Percentiles rank a stretch among this genome's conserved stretches.
Conservation (phyloP, 306 rosid genomes). For the Dicorynia guianensis region DNA sequence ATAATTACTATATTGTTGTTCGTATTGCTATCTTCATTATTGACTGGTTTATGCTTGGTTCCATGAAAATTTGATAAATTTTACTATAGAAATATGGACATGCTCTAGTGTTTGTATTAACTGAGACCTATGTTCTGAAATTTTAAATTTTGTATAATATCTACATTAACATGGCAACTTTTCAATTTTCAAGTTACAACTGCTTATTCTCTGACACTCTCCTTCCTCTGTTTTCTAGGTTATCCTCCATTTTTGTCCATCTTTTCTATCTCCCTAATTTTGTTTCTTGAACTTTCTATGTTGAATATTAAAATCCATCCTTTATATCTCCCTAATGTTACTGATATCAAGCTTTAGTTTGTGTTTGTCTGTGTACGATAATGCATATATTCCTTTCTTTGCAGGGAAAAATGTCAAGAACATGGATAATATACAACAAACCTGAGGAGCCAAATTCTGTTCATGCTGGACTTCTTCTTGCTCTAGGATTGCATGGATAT, state of each 20-base stretch:
- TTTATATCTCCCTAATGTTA: background rate
- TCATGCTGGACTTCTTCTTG: constrained; percentile 97
- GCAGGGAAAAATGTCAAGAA: constrained; percentile 98
- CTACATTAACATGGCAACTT: background rate
- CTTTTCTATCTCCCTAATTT: background rate
- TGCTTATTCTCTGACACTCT: background rate
- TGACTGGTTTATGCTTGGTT: background rate
- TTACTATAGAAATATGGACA: background rate
- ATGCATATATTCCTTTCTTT: constrained; percentile 44
- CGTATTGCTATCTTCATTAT: background rate
- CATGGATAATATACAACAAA: constrained; percentile 88
- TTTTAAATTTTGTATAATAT: background rate
- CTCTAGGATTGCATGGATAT: constrained; percentile 91
- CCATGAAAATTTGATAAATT: too few relatives aligned
- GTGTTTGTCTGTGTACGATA: background rate
- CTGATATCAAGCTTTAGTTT: constrained; percentile 28
- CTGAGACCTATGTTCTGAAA: background rate
- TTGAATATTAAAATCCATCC: background rate
- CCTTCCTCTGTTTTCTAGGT: background rate
- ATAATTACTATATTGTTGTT: background rate
- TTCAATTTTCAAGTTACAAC: background rate
- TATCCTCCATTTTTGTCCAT: background rate
- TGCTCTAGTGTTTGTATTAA: background rate
- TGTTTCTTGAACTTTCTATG: too few relatives aligned
- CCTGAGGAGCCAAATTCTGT: constrained; percentile 88